Evolutionary conservation across 257 asterid genomes (phyloP), one percentile per base, ranked within the genome.

Genomic region (Phtheirospermum japonicum): DNA sequence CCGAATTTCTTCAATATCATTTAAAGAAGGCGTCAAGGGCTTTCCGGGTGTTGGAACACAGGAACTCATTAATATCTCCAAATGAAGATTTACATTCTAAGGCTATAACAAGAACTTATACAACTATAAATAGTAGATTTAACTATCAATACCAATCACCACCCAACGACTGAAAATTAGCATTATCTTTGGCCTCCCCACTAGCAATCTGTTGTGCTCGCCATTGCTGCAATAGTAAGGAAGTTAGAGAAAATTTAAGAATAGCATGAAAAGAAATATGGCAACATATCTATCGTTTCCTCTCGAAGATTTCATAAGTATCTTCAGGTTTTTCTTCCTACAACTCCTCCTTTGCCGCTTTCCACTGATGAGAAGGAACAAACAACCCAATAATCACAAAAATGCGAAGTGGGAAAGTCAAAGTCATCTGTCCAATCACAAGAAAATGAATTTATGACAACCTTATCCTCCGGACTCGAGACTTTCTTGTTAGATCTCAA

Each of bases 321-420:
- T 78, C 85, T 76, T 82, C 81, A 52, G 94, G 89, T 78, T 87
- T 97, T 64, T 85, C 94, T 30, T 85, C 94, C 62, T 86, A 84
- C 77, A 93, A 65, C 82, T 93, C 99, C 79, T 87, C 99, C 71
- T 93, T 93, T 43, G 94, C 97, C 71, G 99, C 99, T 71, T 93
- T 93, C 99, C 99, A 93, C 99, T 93, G 71, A 64, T 31, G 58
- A 37, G 56, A 40, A 52, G 60, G 46, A 30, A 40, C 19, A 61
- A 45, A 13, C 2, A 11, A 32, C 23, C 16, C 7, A 66, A 34
- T 23, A 60, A 14, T 32, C 19, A 39, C 4, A 43, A 64, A 13
- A 43, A 70, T 11, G 32, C 12, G 11, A 58, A 17, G 18, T 55
- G 8, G 13, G 28, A 64, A 62, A 55, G n/a, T n/a, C n/a, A n/a